Conservation (phyloP, 2,329 filamentous ascomycete genomes). For the Acrocalymma vagum region DNA sequence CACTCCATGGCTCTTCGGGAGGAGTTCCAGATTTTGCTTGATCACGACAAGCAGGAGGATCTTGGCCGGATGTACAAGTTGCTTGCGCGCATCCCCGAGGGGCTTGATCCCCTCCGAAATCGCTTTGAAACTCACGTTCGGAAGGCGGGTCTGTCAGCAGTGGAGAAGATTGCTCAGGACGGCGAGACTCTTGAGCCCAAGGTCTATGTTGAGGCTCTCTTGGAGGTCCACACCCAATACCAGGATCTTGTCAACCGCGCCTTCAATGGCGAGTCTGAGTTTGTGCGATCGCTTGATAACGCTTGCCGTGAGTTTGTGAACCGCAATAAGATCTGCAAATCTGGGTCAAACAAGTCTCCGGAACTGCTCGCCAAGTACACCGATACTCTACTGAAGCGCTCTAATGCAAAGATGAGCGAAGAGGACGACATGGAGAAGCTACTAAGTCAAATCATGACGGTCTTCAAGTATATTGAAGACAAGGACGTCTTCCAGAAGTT, state of each 20-base stretch:
- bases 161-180: conserved; percentile 88
- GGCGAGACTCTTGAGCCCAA: conserved; percentile 94
- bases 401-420: conserved; percentile 83
- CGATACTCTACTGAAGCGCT: conserved; percentile 91
- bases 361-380: conserved; percentile 96
- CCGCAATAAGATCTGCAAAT: conserved; percentile 94
- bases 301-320: conserved; percentile 98
- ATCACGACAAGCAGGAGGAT: conserved; percentile 94
- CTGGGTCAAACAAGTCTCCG: conserved; percentile 90
- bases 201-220: conserved; percentile 91
- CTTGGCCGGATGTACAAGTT: conserved; percentile 97
- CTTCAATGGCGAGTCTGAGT: conserved; percentile 95
- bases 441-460: conserved; percentile 94
- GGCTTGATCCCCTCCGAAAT: conserved; percentile 84
- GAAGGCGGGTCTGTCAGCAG: conserved; percentile 85
- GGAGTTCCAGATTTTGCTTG: conserved; percentile 92
- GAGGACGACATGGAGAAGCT: conserved; percentile 92
- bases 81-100: conserved; percentile 86
- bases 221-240: conserved; percentile 95
- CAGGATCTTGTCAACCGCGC: conserved; percentile 89
- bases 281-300: conserved; percentile 94
- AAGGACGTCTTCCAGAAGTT: conserved; percentile 99
- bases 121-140: conserved; percentile 93
- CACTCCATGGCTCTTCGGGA: conserved; percentile 88
- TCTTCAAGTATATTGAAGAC: conserved; percentile 99